Evolutionary conservation across 2,329 filamentous ascomycete genomes (phyloP).

Genomic region (Alternaria sp.): DNA sequence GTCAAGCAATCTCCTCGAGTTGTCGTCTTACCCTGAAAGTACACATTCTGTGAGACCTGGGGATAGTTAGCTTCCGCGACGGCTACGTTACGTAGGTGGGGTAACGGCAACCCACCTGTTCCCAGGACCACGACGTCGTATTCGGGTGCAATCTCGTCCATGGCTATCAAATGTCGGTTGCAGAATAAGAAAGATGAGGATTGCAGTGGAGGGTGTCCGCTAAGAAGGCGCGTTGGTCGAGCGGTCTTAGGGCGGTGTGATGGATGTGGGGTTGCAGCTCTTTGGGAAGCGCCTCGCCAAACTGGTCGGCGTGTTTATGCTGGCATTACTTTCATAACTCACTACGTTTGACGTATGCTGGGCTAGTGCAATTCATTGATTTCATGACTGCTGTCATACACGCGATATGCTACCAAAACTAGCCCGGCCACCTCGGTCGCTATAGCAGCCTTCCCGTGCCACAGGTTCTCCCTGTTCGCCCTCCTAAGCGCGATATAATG

Average conservation of each 20-base stretch:
- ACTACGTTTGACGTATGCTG: conserved; percentile 14
- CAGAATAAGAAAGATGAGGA: conserved; percentile 27
- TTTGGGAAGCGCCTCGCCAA: conserved; percentile 38
- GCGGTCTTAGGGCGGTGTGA: conserved; percentile 38
- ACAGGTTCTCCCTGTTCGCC: neutral
- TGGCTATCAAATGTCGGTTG: conserved; percentile 57
- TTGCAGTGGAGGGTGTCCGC: conserved; percentile 37
- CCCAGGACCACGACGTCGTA: conserved; percentile 99
- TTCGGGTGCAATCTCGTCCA: conserved; percentile 98
- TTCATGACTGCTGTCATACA: conserved; percentile 15
- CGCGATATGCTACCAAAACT: conserved; percentile 13
- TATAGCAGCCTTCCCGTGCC: neutral
- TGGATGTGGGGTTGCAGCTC: conserved; percentile 41
- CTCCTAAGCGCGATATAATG: neutral
- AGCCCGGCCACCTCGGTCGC: neutral
- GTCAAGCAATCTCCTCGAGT: conserved; percentile 5
- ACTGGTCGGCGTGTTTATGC: conserved; percentile 22
- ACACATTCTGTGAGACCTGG: conserved; percentile 97
- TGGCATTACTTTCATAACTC: conserved; percentile 24
- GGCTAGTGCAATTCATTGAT: conserved; percentile 20
- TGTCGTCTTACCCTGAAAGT: conserved; percentile 79
- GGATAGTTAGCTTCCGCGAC: conserved; percentile 38
- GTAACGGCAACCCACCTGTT: conserved; percentile 74
- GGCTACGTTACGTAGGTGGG: conserved; percentile 45
- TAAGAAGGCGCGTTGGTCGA: conserved; percentile 29